Conservation (phyloP, 75 land plant genomes). For the Cupressus sempervirens region DNA sequence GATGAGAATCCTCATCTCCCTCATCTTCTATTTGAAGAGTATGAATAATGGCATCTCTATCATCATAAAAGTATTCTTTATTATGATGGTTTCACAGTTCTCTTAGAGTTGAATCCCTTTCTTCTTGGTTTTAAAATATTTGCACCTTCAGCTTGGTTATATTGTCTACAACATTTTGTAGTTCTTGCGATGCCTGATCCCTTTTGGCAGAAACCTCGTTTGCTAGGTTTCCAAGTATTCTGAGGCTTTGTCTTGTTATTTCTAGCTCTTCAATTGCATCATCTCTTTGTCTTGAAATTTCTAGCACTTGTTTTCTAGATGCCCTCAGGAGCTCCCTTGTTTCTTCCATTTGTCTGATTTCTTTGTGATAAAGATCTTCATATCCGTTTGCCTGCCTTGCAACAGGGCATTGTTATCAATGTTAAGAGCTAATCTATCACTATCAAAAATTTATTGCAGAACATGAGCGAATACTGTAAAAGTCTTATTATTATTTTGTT, state of each 20-base stretch:
- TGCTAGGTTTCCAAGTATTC: background rate
- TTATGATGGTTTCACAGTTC: background rate
- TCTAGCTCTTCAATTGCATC: background rate
- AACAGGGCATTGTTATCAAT: background rate
- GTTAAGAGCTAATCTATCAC: background rate
- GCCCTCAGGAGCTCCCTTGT: background rate
- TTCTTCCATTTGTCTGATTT: conserved; percentile 1
- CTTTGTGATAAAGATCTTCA: background rate
- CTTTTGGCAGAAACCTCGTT: conserved; percentile 1
- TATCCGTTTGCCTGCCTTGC: background rate
- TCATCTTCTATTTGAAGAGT: background rate
- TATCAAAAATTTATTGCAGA: too few species aligned
- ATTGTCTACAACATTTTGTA: background rate
- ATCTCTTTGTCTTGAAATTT: background rate
- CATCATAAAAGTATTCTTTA: background rate
- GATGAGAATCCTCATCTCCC: background rate
- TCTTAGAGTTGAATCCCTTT: background rate
- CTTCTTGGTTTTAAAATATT: background rate
- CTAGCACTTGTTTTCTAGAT: background rate
- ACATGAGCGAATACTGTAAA: too few species aligned
- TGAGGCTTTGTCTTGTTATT: background rate
- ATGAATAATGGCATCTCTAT: background rate
- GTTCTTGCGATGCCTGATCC: background rate
- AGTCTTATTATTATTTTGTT: too few species aligned
- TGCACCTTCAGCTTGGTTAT: background rate